Evolutionary conservation across 495 filamentous ascomycete species (phyloP), one percentile per base, ranked within the genome.

Genomic region (Podospora conica): DNA sequence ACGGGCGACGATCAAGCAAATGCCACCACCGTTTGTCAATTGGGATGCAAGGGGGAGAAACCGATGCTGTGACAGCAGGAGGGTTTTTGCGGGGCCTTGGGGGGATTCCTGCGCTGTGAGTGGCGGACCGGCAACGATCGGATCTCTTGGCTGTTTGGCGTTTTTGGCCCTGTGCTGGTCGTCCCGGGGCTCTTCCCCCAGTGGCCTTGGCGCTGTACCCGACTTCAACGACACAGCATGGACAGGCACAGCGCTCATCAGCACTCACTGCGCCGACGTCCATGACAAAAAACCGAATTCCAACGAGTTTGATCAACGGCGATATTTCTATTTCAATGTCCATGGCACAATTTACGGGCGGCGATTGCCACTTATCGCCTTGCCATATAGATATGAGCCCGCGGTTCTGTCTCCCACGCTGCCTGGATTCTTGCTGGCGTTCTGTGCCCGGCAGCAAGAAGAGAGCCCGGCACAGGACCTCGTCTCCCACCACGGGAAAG

Each of bases 1-100:
- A n/a, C 40, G 40, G 40, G 40, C 40, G 40, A 48, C 21, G 55
- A 48, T 58, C 25, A 63, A 63, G 60, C 60, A 3, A 12, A 1
- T 53, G 60, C 59, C 59, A 61, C 18, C 48, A 7, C 25, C 20
- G 22, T 25, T 55, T 27, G 23, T 5, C 25, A 23, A 28, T 64
- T 27, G 63, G 55, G 23, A 21, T 23, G 29, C 63, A 21, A 58
- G 53, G 62, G 63, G 48, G 22, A 55, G 61, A 63, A 64, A 57
- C 63, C 29, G 22, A 33, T 33, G 53, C 25, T 58, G 61, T 31
- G 61, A 25, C 63, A 57, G 63, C 9, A 31, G 20, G 27, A 57
- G 40, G 2, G 21, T 27, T 57, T 57, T n/a, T 57, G 55, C 3
- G 55, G 55, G 55, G 55, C 55, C 1, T 25, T 22, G 15, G 21